Percentiles rank a stretch among this genome's conserved stretches.
Conservation (phyloP, 345 rosid genomes). For the Xanthoceras sorbifolium region DNA sequence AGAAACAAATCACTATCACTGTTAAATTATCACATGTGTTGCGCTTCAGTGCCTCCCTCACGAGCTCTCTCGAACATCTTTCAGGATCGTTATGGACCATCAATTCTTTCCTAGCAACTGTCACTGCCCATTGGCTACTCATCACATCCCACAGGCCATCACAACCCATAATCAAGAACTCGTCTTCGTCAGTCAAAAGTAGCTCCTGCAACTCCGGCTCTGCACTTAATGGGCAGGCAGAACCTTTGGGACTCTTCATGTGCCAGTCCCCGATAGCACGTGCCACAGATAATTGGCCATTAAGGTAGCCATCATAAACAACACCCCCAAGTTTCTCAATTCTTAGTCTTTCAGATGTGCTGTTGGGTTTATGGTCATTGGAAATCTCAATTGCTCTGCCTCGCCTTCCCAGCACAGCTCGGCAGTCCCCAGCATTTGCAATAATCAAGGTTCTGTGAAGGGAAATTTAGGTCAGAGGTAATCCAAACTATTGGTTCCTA, state of each 20-base stretch:
- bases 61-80: slow-evolving; percentile 90
- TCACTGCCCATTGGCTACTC: slow-evolving; percentile 95
- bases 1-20: slow-evolving; percentile 79
- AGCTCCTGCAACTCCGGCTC: slow-evolving; percentile 88
- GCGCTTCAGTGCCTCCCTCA: slow-evolving; percentile 80
- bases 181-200: slow-evolving; percentile 76
- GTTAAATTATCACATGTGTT: slow-evolving; percentile 86
- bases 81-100: slow-evolving; percentile 95
- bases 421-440: slow-evolving; percentile 97
- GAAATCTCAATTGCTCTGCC: slow-evolving; percentile 96
- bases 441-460: slow-evolving; percentile 64
- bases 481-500: neutral
- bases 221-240: slow-evolving; percentile 81
- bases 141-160: slow-evolving; percentile 99
- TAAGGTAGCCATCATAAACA: slow-evolving; percentile 92
- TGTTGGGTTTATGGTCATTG: slow-evolving; percentile 91
- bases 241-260: slow-evolving; percentile 92
- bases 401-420: slow-evolving; percentile 89
- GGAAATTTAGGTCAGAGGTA: neutral
- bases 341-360: slow-evolving; percentile 67
- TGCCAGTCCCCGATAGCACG: slow-evolving; percentile 99
- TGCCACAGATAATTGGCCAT: slow-evolving; percentile 94
- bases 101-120: slow-evolving; percentile 76
- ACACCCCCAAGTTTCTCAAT: slow-evolving; percentile 91
- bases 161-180: slow-evolving; percentile 95